A percentile compares a stretch with the other conserved stretches of the same genome.
These are phyloP conservation scores for Nicotiana knightiana DNA, from an alignment of 257 asterid genomes.

Conservation along the genomic window DNA sequence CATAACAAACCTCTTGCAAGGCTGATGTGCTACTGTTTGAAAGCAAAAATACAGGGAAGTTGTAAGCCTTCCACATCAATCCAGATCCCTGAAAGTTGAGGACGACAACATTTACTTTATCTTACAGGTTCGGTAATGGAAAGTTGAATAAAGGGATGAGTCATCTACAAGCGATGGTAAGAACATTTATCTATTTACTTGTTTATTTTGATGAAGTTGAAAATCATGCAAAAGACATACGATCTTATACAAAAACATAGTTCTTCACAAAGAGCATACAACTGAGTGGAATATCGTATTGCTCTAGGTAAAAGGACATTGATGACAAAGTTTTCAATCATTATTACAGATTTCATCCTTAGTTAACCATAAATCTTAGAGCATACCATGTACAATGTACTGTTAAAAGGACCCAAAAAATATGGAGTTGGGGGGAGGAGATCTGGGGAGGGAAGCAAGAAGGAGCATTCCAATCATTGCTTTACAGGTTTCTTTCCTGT, in stretches of 20 bases:
- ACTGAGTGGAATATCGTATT: background rate
- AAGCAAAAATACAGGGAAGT: conserved; percentile 88
- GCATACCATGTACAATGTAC: background rate
- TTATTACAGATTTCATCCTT: background rate
- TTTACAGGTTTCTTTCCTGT: background rate
- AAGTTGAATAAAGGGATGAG: background rate
- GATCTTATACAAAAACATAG: background rate
- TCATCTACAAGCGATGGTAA: background rate
- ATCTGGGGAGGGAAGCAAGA: background rate
- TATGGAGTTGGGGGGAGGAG: too few species aligned
- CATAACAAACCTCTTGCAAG: conserved; percentile 58
- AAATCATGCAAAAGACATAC: background rate
- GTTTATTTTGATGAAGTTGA: background rate
- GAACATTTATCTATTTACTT: background rate
- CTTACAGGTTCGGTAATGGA: background rate
- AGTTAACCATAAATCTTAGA: background rate
- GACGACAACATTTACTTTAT: conserved; percentile 6
- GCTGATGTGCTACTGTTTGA: conserved; percentile 57
- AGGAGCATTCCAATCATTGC: background rate
- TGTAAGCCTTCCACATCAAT: conserved; percentile 88
- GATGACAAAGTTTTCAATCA: background rate
- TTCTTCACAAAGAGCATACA: background rate
- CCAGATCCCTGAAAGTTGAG: conserved; percentile 86
- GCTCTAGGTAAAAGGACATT: background rate
- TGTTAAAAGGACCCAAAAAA: background rate